Conservation (phyloP, 495 filamentous ascomycete genomes). For the Podospora didyma region DNA sequence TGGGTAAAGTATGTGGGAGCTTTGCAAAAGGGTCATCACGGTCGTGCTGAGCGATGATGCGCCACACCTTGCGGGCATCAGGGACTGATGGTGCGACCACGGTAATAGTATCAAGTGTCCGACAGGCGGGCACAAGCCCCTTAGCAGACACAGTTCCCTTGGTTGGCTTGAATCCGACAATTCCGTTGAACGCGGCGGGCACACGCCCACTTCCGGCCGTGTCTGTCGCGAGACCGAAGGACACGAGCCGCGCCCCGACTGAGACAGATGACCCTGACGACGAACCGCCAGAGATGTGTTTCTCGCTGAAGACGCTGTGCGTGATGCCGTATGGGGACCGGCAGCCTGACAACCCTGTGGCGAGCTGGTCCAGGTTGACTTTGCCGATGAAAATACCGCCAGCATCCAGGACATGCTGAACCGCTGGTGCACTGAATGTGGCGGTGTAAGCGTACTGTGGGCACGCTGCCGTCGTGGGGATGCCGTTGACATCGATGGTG, state of each 20-base stretch:
- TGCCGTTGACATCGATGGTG: constrained; percentile 54
- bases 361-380: constrained; percentile 65
- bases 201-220: constrained; percentile 64
- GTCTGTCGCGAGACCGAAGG: constrained; percentile 61
- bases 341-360: constrained; percentile 58
- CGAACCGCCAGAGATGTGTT: constrained; percentile 57
- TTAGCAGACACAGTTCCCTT: constrained; percentile 55
- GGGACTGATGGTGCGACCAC: constrained; percentile 49
- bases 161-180: constrained; percentile 67
- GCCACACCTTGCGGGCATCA: constrained; percentile 54
- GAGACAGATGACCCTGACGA: constrained; percentile 57
- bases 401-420: constrained; percentile 36
- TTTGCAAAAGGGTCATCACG: constrained; percentile 55
- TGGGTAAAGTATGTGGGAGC: constrained; percentile 28
- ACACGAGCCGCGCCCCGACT: constrained; percentile 53
- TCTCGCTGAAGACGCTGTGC: constrained; percentile 41
- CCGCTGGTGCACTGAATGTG: constrained; percentile 30
- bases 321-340: constrained; percentile 61
- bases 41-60: constrained; percentile 51
- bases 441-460: constrained; percentile 49
- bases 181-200: constrained; percentile 58
- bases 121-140: constrained; percentile 58
- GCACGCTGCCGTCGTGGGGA: constrained; percentile 58
- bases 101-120: constrained; percentile 59
- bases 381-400: constrained; percentile 65